Base-by-base conservation (phyloP, 495 filamentous ascomycete genomes). In the Penicillium desertorum region DNA sequence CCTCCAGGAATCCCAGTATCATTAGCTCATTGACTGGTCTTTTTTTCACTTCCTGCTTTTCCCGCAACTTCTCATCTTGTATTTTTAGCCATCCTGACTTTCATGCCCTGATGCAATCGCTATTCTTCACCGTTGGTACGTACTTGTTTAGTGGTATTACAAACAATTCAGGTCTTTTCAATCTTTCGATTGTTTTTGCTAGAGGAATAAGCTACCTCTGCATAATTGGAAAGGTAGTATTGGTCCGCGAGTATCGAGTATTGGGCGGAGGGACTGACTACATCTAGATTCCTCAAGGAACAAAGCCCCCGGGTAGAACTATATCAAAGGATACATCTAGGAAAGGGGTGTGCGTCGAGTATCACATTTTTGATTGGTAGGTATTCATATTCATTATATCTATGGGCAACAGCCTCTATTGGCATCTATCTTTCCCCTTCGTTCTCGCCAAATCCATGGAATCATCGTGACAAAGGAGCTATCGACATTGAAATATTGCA, bases 81-180 rank as follows among this genome's bases (percentile, higher is more conserved):
- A 47, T 55, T 55, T 29, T 47, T 55, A 55, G 53, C 53, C 41
- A 29, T 17, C 8, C 29, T 22, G n/a, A 48, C 45, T 9, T 45
- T 55, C 53, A 55, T 47, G 53, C 22, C 32, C 43, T 47, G 43
- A 55, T 47, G 53, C 44, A 4, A 55, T 55, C 36, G 9, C 10
- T 47, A 19, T 45, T 29, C 34, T 36, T 25, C 23, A 19, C 27
- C 30, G 1, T 37, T 45, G 52, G 29, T 54, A 54, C 43, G 41
- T 54, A 54, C 43, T n/a, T 43, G 25, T 45, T 23, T 55, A 46
- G 43, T 55, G 14, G 52, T 52, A 20, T 39, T 47, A 32, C 53
- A 39, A 55, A 32, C 22, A 46, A 55, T 47, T 16, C 32, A 47
- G 43, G 14, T 42, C 25, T 23, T 29, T 23, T 47, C 32, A 3